A percentile compares a stretch with the other conserved stretches of the same genome.
These are phyloP conservation scores for Corylus heterophylla DNA, from an alignment of 306 rosid species.

Conservation along the genomic window DNA sequence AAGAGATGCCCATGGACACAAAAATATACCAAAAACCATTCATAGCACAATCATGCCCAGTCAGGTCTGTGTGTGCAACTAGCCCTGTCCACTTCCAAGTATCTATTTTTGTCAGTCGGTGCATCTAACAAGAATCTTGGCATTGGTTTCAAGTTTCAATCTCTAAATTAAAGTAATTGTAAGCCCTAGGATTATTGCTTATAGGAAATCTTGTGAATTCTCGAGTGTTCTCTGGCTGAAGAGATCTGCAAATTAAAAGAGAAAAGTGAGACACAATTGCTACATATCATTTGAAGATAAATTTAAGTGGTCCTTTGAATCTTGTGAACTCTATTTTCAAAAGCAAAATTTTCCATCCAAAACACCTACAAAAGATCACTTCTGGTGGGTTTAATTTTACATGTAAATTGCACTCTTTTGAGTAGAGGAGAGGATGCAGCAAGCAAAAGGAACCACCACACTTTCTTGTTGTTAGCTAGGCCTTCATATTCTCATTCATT, in stretches of 20 bases:
- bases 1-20: neutral
- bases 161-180: neutral
- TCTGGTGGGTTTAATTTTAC: neutral
- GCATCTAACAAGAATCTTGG: no score
- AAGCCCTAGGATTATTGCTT: neutral
- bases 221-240: neutral
- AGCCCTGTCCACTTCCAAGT: no score
- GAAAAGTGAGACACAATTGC: neutral
- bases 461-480: slow-evolving; percentile 6
- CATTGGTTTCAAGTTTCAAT: no score
- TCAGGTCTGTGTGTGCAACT: neutral
- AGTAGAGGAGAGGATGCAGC: neutral
- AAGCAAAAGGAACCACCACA: no score
- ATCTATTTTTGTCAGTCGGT: no score
- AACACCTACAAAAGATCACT: neutral
- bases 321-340: neutral
- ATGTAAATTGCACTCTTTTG: neutral
- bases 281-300: neutral
- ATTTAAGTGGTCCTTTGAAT: neutral
- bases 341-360: neutral
- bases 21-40: neutral
- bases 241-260: neutral
- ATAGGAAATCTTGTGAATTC: neutral
- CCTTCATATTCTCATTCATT: slow-evolving; percentile 36
- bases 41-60: neutral